Evolutionary conservation across 2,329 filamentous ascomycete species (phyloP).

Genomic region (Xylariomycetidae sp.): DNA sequence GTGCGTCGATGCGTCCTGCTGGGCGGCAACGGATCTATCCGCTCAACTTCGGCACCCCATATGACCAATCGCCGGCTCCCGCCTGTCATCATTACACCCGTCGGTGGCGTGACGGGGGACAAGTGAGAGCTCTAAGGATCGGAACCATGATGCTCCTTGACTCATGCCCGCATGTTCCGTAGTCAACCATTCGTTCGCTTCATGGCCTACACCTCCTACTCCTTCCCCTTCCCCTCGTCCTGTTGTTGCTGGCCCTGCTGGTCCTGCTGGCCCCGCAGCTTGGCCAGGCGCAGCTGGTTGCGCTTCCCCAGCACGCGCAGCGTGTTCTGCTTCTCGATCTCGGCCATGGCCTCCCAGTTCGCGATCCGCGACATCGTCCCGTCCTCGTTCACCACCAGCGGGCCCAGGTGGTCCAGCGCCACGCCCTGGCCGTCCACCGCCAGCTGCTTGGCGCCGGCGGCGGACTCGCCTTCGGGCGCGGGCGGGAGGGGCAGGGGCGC

Average conservation of each 20-base stretch:
- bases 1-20: no score
- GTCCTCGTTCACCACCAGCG: constrained; percentile 67
- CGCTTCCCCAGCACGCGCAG: constrained; percentile 61
- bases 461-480: constrained; percentile 7
- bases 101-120: no score
- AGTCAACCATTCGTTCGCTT: no score
- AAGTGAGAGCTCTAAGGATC: no score
- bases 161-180: no score
- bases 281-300: constrained; percentile 56
- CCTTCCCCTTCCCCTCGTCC: neutral
- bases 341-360: constrained; percentile 69
- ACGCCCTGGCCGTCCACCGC: constrained; percentile 37
- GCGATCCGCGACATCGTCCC: constrained; percentile 64
- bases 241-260: constrained; percentile 6
- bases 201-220: no score
- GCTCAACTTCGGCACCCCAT: no score
- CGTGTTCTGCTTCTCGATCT: constrained; percentile 61
- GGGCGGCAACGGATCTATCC: no score
- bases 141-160: no score
- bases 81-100: no score
- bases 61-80: no score
- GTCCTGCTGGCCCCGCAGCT: constrained; percentile 16
- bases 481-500: constrained; percentile 16
- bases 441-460: constrained; percentile 13
- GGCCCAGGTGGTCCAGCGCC: constrained; percentile 62